Conservation (phyloP, 495 filamentous ascomycete species). For the Haplographium delicatum region DNA sequence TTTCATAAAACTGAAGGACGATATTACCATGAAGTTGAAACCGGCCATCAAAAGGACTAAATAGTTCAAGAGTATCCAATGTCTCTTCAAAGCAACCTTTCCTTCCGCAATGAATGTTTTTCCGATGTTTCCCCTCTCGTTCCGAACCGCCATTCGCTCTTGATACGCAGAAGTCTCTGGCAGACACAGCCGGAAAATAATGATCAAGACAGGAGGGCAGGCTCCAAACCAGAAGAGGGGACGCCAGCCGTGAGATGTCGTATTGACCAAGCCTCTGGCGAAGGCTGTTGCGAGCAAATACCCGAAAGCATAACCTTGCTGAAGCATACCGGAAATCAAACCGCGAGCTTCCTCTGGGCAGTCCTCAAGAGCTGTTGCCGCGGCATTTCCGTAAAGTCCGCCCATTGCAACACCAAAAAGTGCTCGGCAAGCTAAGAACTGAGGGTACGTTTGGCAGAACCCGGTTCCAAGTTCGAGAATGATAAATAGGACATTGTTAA, state of each 20-base stretch:
- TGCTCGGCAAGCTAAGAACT: slow-evolving; percentile 74
- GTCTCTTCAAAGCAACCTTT: slow-evolving; percentile 65
- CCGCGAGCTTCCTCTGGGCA: slow-evolving; percentile 69
- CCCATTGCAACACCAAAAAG: slow-evolving; percentile 92
- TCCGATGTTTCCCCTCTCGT: slow-evolving; percentile 40
- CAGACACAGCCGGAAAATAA: slow-evolving; percentile 67
- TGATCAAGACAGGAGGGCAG: slow-evolving; percentile 73
- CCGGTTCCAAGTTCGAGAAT: slow-evolving; percentile 73
- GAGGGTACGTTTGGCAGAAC: slow-evolving; percentile 69
- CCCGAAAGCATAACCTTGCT: slow-evolving; percentile 87
- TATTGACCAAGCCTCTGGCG: slow-evolving; percentile 64
- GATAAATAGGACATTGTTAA: slow-evolving; percentile 81
- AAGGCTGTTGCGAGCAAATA: slow-evolving; percentile 79
- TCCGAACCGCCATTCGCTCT: slow-evolving; percentile 56
- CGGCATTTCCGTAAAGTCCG: slow-evolving; percentile 81
- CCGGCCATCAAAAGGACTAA: slow-evolving; percentile 82
- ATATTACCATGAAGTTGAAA: slow-evolving; percentile 78
- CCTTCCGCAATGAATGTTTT: slow-evolving; percentile 69
- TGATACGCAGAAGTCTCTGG: slow-evolving; percentile 69
- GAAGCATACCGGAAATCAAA: slow-evolving; percentile 73
- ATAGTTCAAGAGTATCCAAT: slow-evolving; percentile 77
- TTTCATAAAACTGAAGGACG: background rate
- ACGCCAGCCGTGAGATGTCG: slow-evolving; percentile 70
- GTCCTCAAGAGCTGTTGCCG: slow-evolving; percentile 81
- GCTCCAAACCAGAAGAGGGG: slow-evolving; percentile 86